Base-by-base conservation (phyloP, 306 rosid species). In the Cyamopsis tetragonoloba region DNA sequence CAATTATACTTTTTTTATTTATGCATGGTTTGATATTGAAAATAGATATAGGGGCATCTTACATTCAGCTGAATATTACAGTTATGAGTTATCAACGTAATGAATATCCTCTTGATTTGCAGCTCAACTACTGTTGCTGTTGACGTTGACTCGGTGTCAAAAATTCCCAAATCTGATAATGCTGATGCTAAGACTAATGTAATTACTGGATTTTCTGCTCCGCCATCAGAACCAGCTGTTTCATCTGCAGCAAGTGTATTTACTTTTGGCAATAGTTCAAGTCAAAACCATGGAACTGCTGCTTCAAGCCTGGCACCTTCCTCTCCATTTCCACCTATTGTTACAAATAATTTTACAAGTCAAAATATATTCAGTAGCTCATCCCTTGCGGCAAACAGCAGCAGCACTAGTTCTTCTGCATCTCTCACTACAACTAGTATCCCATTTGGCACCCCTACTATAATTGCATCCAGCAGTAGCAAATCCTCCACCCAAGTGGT, bases 91-190 rank as follows among this genome's bases (percentile, higher is more conserved):
- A 17, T 62, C 30, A 22, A 23, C 50, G 26, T 27, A 35, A 38
- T 66, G 59, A 75, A 20, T 28, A 50, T 37, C 1, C 35, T 14
- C 26, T 66, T 64, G 18, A 11, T 68, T 32, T 87, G 79, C 92
- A 89, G 98, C 81, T 69, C 81, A 46, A 72, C 64, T 23, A 46
- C 71, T 73, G 69, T 64, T 23, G 37, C 76, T 32, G 73, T 76
- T 18, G 71, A 62, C 35, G 70, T 57, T 53, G 77, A 58, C 55
- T 74, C 77, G 26, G 14, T 48, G 23, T 65, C 74, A 9, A 80
- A 81, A 77, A 72, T 60, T 31, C 63, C 57, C n/a, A 81, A 75
- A 35, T 66, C 82, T 5, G 81, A 47, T 20, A 83, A 76, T 71
- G 77, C 80, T 66, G 89, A 73, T 65, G 60, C 15, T 31, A 81